Base-by-base conservation (phyloP, 2,329 filamentous ascomycete genomes). In the Sclerotinia spermophila region DNA sequence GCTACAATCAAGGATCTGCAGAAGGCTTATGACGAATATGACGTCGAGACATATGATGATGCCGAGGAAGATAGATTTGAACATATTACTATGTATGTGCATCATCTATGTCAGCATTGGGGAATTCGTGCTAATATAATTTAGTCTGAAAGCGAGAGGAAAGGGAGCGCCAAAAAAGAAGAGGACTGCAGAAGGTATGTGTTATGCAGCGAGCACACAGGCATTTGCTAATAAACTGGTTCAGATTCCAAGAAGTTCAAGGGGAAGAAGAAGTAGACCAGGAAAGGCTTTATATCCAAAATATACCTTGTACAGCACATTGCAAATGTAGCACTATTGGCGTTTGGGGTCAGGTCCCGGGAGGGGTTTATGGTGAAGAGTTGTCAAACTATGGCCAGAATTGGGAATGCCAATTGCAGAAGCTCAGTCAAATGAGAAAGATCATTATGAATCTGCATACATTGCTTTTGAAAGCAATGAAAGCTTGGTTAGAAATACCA, bases 81-180 rank as follows among this genome's bases (percentile, higher is more conserved):
- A 58, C 65, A 68, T 33, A 40, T 68, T 68, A 61, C 66, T 17
- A 68, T 68, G 69, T 68, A 68, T 27, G 69, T 30, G 33, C 44
- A 21, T 53, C 48, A 53, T 27, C 13, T 40, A n/a, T 5, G 11
- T 40, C 80, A 87, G 89, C 81, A 86, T 94, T 80, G 85, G 86
- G 81, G 87, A 87, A 89, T 86, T 85, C 7, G 15, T 69, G 30
- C 74, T 77, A 71, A 79, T 53, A 56, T 79, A 83, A 76, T 72
- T 74, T 77, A 93, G 90, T 77, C 82, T 91, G 77, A 94, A 93
- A 81, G 82, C 86, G 42, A 90, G 94, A 83, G 94, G 94, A 75
- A 97, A 98, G 85, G 90, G 90, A 69, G 88, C 91, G 59, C 94
- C 95, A 11, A 91, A 96, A 87, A 97, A 97, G 88, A 96, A 96